Evolutionary conservation across 164 flowering plant species (phyloP).

Genomic region (Aristolochia californica): DNA sequence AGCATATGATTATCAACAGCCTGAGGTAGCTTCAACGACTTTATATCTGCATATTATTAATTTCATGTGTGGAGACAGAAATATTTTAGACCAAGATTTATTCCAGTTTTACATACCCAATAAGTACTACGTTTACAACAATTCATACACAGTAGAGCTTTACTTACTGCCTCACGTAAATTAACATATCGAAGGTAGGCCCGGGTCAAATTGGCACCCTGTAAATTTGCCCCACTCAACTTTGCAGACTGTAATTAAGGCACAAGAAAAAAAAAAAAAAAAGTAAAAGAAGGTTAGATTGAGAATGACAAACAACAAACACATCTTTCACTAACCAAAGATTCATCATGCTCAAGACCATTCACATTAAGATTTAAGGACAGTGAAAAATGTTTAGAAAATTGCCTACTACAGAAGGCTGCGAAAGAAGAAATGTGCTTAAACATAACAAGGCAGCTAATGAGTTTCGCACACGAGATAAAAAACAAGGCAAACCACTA

Average conservation of each 20-base stretch:
- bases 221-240: conserved; percentile 66
- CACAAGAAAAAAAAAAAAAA: background rate
- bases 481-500: no score
- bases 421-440: background rate
- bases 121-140: background rate
- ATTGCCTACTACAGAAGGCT: background rate
- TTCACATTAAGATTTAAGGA: background rate
- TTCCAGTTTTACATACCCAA: background rate
- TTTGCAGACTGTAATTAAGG: conserved; percentile 57
- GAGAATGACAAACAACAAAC: background rate
- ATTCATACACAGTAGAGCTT: background rate
- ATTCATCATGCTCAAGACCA: background rate
- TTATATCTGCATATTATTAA: background rate
- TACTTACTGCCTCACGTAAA: conserved; percentile 79
- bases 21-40: background rate
- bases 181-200: conserved; percentile 79
- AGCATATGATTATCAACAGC: background rate
- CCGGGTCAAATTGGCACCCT: conserved; percentile 80
- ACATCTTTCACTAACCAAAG: background rate
- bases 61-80: background rate
- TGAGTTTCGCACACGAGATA: no score
- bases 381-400: background rate
- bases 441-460: no score
- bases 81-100: background rate
- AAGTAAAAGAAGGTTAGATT: background rate